A percentile compares a stretch with the other conserved stretches of the same genome.
Conservation (phyloP, 108 stramenopile species). For the Stephanodiscus triporus region DNA sequence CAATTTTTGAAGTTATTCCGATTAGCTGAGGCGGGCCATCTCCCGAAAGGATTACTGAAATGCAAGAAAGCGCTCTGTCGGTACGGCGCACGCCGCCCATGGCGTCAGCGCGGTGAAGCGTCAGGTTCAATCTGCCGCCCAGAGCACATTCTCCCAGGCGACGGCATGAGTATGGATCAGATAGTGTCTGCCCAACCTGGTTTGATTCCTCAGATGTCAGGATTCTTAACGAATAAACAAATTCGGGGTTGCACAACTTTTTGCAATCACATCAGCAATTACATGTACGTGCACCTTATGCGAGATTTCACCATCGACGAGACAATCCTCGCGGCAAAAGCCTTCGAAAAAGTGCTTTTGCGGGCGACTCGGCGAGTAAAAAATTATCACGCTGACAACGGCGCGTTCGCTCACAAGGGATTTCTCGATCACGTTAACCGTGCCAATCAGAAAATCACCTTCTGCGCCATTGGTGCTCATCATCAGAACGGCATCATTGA, state of each 20-base stretch:
- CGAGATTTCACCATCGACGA: conserved; percentile 26
- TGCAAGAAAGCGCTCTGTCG: not conserved
- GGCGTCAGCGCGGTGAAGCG: conserved; percentile 11
- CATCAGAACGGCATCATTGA: conserved; percentile 61
- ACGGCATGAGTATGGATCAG: conserved; percentile 8
- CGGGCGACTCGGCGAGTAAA: conserved; percentile 20
- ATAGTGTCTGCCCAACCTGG: conserved; percentile 7
- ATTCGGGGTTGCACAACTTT: conserved; percentile 6
- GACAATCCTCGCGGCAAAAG: conserved; percentile 44
- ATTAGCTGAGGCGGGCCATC: not conserved
- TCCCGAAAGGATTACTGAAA: not conserved
- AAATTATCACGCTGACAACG: conserved; percentile 69
- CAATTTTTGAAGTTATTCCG: not conserved
- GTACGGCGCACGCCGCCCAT: conserved; percentile 29
- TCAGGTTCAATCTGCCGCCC: not conserved
- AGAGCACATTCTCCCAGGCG: conserved; percentile 34
- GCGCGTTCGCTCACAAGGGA: conserved; percentile 43
- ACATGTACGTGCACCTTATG: conserved; percentile 40
- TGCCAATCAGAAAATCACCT: conserved; percentile 17
- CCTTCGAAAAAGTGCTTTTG: conserved; percentile 43
- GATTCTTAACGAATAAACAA: not conserved
- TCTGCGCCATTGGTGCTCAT: conserved; percentile 61
- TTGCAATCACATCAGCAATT: conserved; percentile 11
- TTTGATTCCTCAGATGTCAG: conserved; percentile 17
- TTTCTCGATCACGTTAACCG: conserved; percentile 19